Percentiles rank a stretch among this genome's conserved stretches.
Evolutionary conservation across 2,329 filamentous ascomycete species (phyloP).

Genomic region (Orbilia oligospora): DNA sequence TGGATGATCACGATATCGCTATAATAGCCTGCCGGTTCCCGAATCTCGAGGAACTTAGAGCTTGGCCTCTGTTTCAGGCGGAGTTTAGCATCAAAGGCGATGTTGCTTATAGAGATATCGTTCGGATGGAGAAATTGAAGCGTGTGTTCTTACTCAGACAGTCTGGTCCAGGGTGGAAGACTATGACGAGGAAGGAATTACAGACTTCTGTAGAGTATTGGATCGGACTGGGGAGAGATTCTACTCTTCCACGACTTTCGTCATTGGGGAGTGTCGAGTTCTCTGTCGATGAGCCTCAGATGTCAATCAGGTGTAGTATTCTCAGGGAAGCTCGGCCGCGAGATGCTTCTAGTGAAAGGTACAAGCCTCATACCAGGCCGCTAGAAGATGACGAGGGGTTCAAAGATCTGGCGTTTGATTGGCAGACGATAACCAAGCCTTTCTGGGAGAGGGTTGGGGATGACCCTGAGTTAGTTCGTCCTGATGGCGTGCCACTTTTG

Average conservation of each 20-base stretch:
- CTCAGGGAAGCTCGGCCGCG: neutral
- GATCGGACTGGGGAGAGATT: neutral
- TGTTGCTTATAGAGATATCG: neutral
- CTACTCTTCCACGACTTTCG: neutral
- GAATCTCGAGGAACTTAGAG: neutral
- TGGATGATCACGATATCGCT: neutral
- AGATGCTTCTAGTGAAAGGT: neutral
- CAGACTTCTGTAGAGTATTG: neutral
- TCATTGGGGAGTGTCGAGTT: slow-evolving; percentile 2
- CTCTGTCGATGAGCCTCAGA: too few relatives aligned
- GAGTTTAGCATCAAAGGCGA: neutral
- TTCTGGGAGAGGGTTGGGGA: neutral
- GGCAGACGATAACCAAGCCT: neutral
- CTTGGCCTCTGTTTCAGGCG: neutral
- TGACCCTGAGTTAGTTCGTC: neutral
- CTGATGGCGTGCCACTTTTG: neutral
- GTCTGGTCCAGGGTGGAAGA: neutral
- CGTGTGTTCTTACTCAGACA: neutral
- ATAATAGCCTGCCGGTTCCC: neutral
- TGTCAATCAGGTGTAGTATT: neutral
- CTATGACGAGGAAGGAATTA: neutral
- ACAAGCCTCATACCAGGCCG: neutral
- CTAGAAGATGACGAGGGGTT: neutral
- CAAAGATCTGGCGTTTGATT: neutral
- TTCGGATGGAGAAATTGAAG: neutral